These are phyloP conservation scores for Azolla pinnata DNA, from an alignment of 75 land plant species.

Conservation along the genomic window DNA sequence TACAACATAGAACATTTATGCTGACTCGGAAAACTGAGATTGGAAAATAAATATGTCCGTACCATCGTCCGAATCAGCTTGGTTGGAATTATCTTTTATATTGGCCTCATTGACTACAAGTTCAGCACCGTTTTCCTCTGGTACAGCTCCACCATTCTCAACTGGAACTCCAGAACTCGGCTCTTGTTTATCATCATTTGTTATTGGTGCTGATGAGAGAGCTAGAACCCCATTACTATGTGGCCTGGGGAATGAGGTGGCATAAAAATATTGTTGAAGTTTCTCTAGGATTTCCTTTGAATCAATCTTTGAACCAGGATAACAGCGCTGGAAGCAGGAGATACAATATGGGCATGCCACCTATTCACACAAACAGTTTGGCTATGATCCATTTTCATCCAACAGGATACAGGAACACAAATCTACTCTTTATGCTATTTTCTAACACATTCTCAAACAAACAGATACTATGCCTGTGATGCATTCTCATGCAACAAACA, in stretches of 20 bases:
- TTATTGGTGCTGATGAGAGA: no score
- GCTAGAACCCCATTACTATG: no score
- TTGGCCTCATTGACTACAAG: no score
- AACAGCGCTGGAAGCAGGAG: conserved; percentile 78
- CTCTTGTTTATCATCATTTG: no score
- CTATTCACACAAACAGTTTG: conserved; percentile 26
- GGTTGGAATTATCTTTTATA: no score
- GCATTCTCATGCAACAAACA: not conserved
- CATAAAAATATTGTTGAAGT: conserved; percentile 10
- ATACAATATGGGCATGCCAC: conserved; percentile 84
- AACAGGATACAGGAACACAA: not conserved
- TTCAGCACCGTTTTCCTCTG: no score
- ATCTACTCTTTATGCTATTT: not conserved
- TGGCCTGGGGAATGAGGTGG: conserved; percentile 7
- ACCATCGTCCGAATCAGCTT: no score
- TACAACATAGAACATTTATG: no score
- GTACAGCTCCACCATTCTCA: no score
- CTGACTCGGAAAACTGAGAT: no score
- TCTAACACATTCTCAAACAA: not conserved
- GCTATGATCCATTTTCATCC: not conserved
- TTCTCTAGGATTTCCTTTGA: conserved; percentile 21
- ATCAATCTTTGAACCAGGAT: conserved; percentile 39
- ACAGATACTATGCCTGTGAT: not conserved
- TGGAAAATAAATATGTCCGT: no score
- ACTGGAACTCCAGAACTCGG: no score